Evolutionary conservation across 2,329 filamentous ascomycete genomes (phyloP).

Genomic region (Arthrobotrys megalospora): DNA sequence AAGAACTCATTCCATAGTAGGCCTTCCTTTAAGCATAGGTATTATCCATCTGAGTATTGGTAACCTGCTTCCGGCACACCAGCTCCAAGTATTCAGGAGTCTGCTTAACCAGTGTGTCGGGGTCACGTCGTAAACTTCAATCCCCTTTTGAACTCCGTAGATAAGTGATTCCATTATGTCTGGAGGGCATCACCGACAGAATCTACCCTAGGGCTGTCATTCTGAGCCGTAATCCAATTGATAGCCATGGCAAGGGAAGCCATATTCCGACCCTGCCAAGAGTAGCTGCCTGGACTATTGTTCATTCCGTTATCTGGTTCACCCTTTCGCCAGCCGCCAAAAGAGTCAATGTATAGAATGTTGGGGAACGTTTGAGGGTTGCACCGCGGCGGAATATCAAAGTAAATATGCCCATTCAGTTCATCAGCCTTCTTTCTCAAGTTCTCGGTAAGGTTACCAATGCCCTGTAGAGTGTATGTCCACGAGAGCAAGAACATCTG

Average conservation of each 20-base stretch:
- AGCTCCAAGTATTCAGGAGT: not conserved
- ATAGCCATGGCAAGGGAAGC: slow-evolving; percentile 44
- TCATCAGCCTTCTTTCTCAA: slow-evolving; percentile 24
- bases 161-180: slow-evolving; percentile 12
- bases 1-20: slow-evolving; percentile 2
- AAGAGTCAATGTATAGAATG: slow-evolving; percentile 27
- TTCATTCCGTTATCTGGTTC: slow-evolving; percentile 8
- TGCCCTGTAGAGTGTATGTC: slow-evolving; percentile 15
- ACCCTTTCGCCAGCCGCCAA: slow-evolving; percentile 11
- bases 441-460: not conserved
- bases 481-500: slow-evolving; percentile 26
- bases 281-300: not conserved
- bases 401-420: slow-evolving; percentile 17
- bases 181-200: not conserved
- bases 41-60: not conserved
- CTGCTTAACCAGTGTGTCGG: too few relatives aligned
- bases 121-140: not conserved
- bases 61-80: not conserved
- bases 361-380: slow-evolving; percentile 26
- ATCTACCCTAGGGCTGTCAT: slow-evolving; percentile 15
- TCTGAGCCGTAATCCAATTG: slow-evolving; percentile 33
- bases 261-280: slow-evolving; percentile 37
- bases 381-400: not conserved
- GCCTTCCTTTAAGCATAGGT: not conserved
- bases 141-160: not conserved